Evolutionary conservation across 208 protist species (phyloP).

Genomic region (Wallacemonas rigidus): DNA sequence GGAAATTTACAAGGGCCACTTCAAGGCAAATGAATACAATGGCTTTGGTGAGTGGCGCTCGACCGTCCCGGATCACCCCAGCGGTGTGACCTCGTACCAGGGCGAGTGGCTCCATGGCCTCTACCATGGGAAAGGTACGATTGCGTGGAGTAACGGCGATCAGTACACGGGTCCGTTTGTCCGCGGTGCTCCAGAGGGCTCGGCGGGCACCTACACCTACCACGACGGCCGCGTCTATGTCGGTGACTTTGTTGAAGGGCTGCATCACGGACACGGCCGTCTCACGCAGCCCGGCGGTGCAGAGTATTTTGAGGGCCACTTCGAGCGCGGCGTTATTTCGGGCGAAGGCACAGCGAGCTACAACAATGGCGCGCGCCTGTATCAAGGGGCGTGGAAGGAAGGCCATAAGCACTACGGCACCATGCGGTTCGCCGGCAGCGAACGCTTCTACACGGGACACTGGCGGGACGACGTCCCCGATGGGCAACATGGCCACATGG

Average conservation of each 20-base stretch:
- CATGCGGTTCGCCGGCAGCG: slow-evolving; percentile 42
- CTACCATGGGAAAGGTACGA: slow-evolving; percentile 20
- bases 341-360: slow-evolving; percentile 47
- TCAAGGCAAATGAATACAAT: slow-evolving; percentile 24
- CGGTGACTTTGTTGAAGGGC: slow-evolving; percentile 45
- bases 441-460: slow-evolving; percentile 48
- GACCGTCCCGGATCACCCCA: slow-evolving; percentile 15
- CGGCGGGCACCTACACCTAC: slow-evolving; percentile 25
- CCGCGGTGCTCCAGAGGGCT: slow-evolving; percentile 35
- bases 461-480: slow-evolving; percentile 55
- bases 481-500: slow-evolving; percentile 40
- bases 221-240: slow-evolving; percentile 59
- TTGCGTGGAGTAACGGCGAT: slow-evolving; percentile 38
- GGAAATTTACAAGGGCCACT: slow-evolving; percentile 34
- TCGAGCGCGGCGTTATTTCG: slow-evolving; percentile 41
- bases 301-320: slow-evolving; percentile 69
- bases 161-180: slow-evolving; percentile 43
- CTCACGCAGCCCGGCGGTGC: slow-evolving; percentile 43
- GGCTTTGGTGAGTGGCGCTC: slow-evolving; percentile 25
- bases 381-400: slow-evolving; percentile 32
- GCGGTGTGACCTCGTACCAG: slow-evolving; percentile 27
- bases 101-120: slow-evolving; percentile 31
- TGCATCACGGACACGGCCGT: slow-evolving; percentile 50
- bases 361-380: slow-evolving; percentile 31
- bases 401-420: slow-evolving; percentile 43